phyloP scores from a whole-genome alignment of 108 stramenopile genomes.

The Cyclotella cryptica region DNA sequence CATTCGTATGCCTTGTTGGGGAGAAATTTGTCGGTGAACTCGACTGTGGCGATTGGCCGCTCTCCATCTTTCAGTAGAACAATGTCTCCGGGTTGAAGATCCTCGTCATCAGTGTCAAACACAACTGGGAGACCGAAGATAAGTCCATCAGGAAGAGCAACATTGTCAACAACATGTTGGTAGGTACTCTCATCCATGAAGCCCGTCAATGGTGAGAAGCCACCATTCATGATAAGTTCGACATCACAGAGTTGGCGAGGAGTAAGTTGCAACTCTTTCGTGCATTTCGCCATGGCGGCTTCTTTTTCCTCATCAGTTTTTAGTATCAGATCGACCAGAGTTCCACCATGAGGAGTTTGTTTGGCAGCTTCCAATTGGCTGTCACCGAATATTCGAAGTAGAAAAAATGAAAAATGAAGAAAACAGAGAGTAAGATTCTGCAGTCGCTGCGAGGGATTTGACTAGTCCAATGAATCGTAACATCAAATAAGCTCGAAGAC shows the following conservation, averaged over 20 bases:
- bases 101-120: constrained; percentile 95
- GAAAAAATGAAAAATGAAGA: background rate
- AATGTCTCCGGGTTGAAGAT: constrained; percentile 88
- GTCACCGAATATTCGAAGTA: background rate
- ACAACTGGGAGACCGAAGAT: constrained; percentile 98
- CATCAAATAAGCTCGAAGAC: no score
- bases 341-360: constrained; percentile 95
- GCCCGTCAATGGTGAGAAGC: constrained; percentile 96
- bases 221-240: constrained; percentile 98
- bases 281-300: constrained; percentile 91
- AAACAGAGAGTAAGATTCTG: background rate
- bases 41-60: constrained; percentile 92
- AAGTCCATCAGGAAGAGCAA: constrained; percentile 93
- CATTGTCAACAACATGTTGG: constrained; percentile 90
- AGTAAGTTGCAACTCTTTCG: constrained; percentile 82
- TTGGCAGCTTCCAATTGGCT: constrained; percentile 78
- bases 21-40: constrained; percentile 92
- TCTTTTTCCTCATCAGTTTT: constrained; percentile 87
- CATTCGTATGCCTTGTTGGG: constrained; percentile 96
- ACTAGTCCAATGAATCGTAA: no score
- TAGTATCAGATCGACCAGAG: constrained; percentile 92
- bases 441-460: no score
- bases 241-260: constrained; percentile 98
- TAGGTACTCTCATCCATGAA: constrained; percentile 98
- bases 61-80: constrained; percentile 96